phyloP scores from a whole-genome alignment of 2,329 filamentous ascomycete species.

The Chaetomium globosum region DNA sequence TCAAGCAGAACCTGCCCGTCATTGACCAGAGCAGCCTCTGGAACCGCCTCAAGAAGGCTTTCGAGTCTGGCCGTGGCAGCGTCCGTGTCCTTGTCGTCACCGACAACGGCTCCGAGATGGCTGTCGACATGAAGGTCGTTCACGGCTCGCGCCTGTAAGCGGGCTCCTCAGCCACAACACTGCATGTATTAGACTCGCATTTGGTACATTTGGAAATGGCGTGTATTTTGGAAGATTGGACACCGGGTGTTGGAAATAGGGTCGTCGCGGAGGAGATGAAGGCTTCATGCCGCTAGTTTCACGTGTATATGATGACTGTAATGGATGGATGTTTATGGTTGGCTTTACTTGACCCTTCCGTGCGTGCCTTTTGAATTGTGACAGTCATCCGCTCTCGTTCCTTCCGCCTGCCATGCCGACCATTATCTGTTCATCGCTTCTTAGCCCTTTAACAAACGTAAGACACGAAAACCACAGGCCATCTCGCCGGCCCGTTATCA shows the following conservation, averaged over 20 bases:
- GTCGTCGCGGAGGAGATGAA: constrained; percentile 16
- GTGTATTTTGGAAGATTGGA: constrained; percentile 34
- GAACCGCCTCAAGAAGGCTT: constrained; percentile 76
- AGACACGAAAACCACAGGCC: too few relatives aligned
- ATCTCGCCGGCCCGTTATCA: too few relatives aligned
- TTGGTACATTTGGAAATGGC: constrained; percentile 26
- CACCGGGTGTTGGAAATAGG: constrained; percentile 28
- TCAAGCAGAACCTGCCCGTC: constrained; percentile 93
- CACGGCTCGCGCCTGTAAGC: constrained; percentile 72
- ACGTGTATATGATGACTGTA: constrained; percentile 39
- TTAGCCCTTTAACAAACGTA: too few relatives aligned
- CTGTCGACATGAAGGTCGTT: constrained; percentile 98
- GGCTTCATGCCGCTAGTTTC: constrained; percentile 29
- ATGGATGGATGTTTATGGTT: constrained; percentile 35
- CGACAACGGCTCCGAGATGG: constrained; percentile 90
- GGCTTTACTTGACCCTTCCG: not conserved
- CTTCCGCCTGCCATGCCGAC: too few relatives aligned
- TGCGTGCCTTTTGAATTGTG: not conserved
- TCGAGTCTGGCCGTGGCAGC: constrained; percentile 88
- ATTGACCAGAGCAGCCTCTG: constrained; percentile 93
- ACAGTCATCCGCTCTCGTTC: not conserved
- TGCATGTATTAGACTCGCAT: constrained; percentile 17
- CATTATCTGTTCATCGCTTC: too few relatives aligned
- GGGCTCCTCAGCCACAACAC: not conserved
- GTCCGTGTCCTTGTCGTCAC: constrained; percentile 95